These are phyloP conservation scores for Penicillium soppii DNA, from an alignment of 495 filamentous ascomycete genomes.

Conservation along the genomic window DNA sequence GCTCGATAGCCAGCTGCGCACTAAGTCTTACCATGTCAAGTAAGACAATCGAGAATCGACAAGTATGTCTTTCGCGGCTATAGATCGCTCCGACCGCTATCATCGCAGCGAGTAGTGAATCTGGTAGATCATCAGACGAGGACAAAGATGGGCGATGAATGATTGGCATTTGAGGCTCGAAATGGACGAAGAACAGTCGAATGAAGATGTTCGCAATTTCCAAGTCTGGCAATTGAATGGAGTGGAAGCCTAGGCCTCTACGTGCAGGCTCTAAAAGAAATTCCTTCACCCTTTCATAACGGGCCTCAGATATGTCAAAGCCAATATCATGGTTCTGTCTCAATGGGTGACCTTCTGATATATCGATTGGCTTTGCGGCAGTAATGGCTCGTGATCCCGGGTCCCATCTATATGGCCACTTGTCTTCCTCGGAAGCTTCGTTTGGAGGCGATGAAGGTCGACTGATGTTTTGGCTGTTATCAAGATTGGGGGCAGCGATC, in stretches of 20 bases:
- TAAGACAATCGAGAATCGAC: slow-evolving; percentile 8
- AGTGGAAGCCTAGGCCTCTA: slow-evolving; percentile 7
- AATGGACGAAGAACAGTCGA: slow-evolving; percentile 4
- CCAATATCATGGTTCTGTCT: neutral
- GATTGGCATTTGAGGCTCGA: slow-evolving; percentile 4
- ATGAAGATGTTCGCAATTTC: slow-evolving; percentile 6
- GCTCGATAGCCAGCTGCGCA: slow-evolving; percentile 4
- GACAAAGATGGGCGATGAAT: slow-evolving; percentile 5
- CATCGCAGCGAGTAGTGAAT: slow-evolving; percentile 5
- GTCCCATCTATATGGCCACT: slow-evolving; percentile 11
- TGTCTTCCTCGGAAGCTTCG: slow-evolving; percentile 11
- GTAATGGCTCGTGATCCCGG: slow-evolving; percentile 8
- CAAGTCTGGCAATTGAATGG: slow-evolving; percentile 4
- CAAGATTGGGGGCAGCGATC: neutral
- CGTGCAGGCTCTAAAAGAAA: slow-evolving; percentile 4
- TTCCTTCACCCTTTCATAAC: neutral
- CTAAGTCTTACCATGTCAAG: slow-evolving; percentile 9
- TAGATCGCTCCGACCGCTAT: slow-evolving; percentile 10
- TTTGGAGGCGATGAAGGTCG: slow-evolving; percentile 3
- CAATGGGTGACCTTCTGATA: slow-evolving; percentile 1
- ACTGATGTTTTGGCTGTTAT: neutral
- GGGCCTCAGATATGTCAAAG: slow-evolving; percentile 3
- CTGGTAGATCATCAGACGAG: slow-evolving; percentile 4
- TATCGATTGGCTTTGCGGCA: slow-evolving; percentile 5
- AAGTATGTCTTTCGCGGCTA: slow-evolving; percentile 7